These are phyloP conservation scores for Andrographis paniculata DNA, from an alignment of 305 asterid species.

Conservation along the genomic window DNA sequence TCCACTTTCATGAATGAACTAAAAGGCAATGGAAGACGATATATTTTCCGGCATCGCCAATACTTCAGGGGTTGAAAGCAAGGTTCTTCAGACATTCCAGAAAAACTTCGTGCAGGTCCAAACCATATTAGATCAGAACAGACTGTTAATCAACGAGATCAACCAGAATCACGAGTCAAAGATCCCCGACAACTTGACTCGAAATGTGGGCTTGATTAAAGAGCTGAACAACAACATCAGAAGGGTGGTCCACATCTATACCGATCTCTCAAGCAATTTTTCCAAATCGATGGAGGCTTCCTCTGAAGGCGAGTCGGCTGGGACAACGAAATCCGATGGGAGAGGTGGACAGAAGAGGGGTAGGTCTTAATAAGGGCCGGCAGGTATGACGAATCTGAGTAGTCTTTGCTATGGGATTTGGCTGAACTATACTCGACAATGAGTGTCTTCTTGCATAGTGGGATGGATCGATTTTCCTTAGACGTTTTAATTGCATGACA, in stretches of 20 bases:
- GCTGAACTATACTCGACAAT: conserved; percentile 10
- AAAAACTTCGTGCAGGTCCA: conserved; percentile 74
- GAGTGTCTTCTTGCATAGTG: conserved; percentile 16
- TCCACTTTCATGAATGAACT: conserved; percentile 10
- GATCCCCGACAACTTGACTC: conserved; percentile 58
- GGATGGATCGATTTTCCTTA: conserved; percentile 8
- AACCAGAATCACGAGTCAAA: conserved; percentile 83
- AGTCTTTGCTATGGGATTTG: conserved; percentile 13
- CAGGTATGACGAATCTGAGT: too few relatives aligned
- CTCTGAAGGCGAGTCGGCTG: conserved; percentile 65
- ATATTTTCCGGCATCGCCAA: conserved; percentile 44
- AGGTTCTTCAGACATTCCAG: conserved; percentile 56
- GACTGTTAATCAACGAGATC: conserved; percentile 73
- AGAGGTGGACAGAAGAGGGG: conserved; percentile 60
- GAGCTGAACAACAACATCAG: conserved; percentile 90
- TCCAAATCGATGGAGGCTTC: conserved; percentile 52
- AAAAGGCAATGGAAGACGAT: conserved; percentile 51
- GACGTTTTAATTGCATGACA: conserved; percentile 9
- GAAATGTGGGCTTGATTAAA: conserved; percentile 71
- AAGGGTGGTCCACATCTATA: conserved; percentile 69
- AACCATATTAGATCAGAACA: conserved; percentile 71
- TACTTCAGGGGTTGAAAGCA: conserved; percentile 45
- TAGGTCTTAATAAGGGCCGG: too few relatives aligned
- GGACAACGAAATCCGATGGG: conserved; percentile 49
- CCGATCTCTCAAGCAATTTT: conserved; percentile 55